phyloP scores from a whole-genome alignment of 83 land plant genomes.

The Diphasiastrum complanatum region DNA sequence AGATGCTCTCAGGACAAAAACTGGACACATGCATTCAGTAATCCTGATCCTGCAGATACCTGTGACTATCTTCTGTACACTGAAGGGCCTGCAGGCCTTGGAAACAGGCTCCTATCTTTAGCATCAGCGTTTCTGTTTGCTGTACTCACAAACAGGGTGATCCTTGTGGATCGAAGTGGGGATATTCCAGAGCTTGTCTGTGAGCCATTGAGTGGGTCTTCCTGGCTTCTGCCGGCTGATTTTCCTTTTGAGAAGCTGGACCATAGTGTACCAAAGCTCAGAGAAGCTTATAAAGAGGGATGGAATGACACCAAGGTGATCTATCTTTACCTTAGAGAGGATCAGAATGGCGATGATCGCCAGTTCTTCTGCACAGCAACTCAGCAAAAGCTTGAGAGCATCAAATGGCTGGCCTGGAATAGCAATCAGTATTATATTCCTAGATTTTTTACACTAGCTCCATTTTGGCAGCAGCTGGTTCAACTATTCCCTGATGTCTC shows the following conservation, averaged over 20 bases:
- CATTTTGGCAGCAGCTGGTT: conserved; percentile 8
- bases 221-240: conserved; percentile 27
- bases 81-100: conserved; percentile 3
- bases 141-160: background rate
- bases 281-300: background rate
- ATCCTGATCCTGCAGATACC: conserved; percentile 2
- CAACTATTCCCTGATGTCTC: conserved; percentile 21
- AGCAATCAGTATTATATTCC: conserved; percentile 32
- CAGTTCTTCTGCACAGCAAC: conserved; percentile 21
- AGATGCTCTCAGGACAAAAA: background rate
- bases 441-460: conserved; percentile 15
- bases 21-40: background rate
- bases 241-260: conserved; percentile 16
- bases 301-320: conserved; percentile 5
- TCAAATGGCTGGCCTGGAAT: conserved; percentile 24
- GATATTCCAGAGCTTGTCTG: conserved; percentile 18
- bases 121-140: conserved; percentile 6
- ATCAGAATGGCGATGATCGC: conserved; percentile 13
- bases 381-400: conserved; percentile 18
- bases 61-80: conserved; percentile 1
- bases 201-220: conserved; percentile 20
- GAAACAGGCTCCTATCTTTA: conserved; percentile 3
- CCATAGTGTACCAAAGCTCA: conserved; percentile 10
- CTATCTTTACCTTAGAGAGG: conserved; percentile 16
- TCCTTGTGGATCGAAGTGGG: background rate